phyloP scores from a whole-genome alignment of 257 asterid genomes.

The Capsicum rhomboideum region DNA sequence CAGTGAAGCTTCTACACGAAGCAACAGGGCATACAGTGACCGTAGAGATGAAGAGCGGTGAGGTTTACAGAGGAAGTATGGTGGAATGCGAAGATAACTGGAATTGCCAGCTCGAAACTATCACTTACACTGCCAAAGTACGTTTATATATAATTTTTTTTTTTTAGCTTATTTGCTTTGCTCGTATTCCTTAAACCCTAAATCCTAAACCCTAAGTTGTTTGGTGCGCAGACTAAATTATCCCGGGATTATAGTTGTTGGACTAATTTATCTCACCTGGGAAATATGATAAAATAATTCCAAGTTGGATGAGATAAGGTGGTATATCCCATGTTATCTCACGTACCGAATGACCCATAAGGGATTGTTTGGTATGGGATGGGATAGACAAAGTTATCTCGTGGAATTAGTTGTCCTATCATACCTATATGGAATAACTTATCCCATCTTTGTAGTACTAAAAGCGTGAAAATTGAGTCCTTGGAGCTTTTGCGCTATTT shows the following conservation, averaged over 20 bases:
- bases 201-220: background rate
- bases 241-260: too few species aligned
- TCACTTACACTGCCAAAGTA: conserved; percentile 45
- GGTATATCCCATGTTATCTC: too few species aligned
- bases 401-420: too few species aligned
- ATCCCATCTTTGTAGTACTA: too few species aligned
- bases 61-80: conserved; percentile 88
- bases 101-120: conserved; percentile 45
- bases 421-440: too few species aligned
- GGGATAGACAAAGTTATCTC: too few species aligned
- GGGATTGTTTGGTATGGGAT: too few species aligned
- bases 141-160: background rate
- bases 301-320: too few species aligned
- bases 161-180: background rate
- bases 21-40: conserved; percentile 87
- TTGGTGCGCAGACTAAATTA: too few species aligned
- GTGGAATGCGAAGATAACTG: conserved; percentile 45
- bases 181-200: background rate
- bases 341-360: too few species aligned
- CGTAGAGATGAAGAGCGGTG: conserved; percentile 84
- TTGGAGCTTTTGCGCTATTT: background rate
- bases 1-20: conserved; percentile 93
- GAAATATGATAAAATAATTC: too few species aligned
- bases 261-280: too few species aligned
- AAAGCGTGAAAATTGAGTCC: background rate